Base-by-base conservation (phyloP, 495 filamentous ascomycete genomes). In the Amorphotheca resinae region DNA sequence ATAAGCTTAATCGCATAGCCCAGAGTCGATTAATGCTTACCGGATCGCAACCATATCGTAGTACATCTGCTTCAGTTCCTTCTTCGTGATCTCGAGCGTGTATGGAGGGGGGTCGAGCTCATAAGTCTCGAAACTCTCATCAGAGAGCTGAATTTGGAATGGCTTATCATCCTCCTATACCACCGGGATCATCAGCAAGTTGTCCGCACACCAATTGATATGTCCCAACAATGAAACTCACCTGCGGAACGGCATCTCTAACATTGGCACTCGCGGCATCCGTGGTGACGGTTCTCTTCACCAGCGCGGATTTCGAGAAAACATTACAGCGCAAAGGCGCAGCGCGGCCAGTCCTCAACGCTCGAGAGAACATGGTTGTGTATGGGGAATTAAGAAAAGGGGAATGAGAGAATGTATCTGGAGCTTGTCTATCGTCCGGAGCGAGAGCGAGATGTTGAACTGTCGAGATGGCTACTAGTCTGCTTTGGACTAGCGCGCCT, bases 71-170 rank as follows among this genome's bases (percentile, higher is more conserved):
- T 93, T 95, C 56, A 98, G 70, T 71, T 96, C 82, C 68, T 80
- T 83, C 78, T 98, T 98, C 52, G 91, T 96, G 52, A 87, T 84
- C 51, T 86, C 70, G 55, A 96, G 65, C 41, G 85, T 87, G 69
- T 94, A 93, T 14, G 83, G 68, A 17, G 93, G 93, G 38, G 87
- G 88, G 67, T 96, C 89, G 62, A 96, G 78, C 71, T 95, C 86
- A 69, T 96, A 98, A 46, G 88, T 95, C 74, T 98, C 91, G 73
- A 96, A 98, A 72, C 84, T 87, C 82, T 96, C 89, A 54, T 93
- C 80, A 59, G 85, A 93, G 62, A 98, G 82, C 44, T 74, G 77
- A 62, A 98, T 78, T 49, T 82, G 80, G 73, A 98, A 98, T 38
- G 78, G 79, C 71, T 95, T 80, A 55, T 95, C 84, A 64, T 95